These are phyloP conservation scores for Hypoxylon intermedium DNA, from an alignment of 495 filamentous ascomycete genomes.

Conservation along the genomic window DNA sequence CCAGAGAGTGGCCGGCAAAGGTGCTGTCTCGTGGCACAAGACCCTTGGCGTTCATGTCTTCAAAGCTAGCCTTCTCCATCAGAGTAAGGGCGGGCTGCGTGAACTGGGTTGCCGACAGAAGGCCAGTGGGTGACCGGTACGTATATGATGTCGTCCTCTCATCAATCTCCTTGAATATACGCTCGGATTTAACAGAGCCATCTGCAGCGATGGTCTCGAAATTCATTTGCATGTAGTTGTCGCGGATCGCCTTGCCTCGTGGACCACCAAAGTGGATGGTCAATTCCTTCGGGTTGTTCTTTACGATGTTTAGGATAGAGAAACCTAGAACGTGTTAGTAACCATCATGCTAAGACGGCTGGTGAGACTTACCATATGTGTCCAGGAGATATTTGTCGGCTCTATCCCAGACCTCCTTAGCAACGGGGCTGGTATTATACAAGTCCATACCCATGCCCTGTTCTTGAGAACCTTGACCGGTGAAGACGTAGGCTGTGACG, in stretches of 20 bases:
- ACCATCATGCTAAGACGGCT: not conserved
- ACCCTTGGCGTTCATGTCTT: conserved; percentile 97
- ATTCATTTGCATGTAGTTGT: conserved; percentile 99
- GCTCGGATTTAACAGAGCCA: conserved; percentile 93
- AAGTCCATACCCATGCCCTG: conserved; percentile 99
- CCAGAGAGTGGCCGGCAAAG: conserved; percentile 97
- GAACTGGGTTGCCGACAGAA: conserved; percentile 97
- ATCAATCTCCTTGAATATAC: conserved; percentile 97
- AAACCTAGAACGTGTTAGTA: conserved; percentile 70
- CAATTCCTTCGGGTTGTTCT: conserved; percentile 98
- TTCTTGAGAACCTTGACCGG: conserved; percentile 96
- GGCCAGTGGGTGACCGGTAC: conserved; percentile 92
- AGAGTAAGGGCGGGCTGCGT: conserved; percentile 96
- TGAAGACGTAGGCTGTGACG: conserved; percentile 97
- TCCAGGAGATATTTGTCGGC: conserved; percentile 98
- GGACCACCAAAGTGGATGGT: conserved; percentile 98
- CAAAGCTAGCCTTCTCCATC: conserved; percentile 99
- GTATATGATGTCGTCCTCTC: conserved; percentile 94
- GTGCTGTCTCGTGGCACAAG: conserved; percentile 94
- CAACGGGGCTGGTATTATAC: conserved; percentile 88
- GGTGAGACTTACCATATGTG: conserved; percentile 81
- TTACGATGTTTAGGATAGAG: conserved; percentile 97
- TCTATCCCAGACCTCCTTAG: conserved; percentile 96
- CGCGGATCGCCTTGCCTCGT: conserved; percentile 92
- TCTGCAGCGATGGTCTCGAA: conserved; percentile 94